These are phyloP conservation scores for Parasitella parasitica DNA, from an alignment of 371 early-diverging fungal genomes.

Conservation along the genomic window DNA sequence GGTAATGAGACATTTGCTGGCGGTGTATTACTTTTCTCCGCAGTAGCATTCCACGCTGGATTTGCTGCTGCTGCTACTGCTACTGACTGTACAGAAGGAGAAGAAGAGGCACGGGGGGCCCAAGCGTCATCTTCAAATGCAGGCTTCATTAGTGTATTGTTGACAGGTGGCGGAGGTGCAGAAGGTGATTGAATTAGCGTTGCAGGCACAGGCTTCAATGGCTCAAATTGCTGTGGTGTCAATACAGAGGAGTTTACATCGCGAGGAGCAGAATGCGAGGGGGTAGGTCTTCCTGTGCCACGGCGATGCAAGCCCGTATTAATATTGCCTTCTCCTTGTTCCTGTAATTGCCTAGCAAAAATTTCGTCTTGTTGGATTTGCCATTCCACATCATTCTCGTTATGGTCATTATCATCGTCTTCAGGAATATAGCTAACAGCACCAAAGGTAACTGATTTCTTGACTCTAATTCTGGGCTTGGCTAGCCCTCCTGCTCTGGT, in stretches of 20 bases:
- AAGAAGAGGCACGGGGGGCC: slow-evolving; percentile 44
- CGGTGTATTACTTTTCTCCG: not conserved
- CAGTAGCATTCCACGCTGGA: not conserved
- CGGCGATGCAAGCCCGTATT: slow-evolving; percentile 32
- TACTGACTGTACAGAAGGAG: slow-evolving; percentile 13
- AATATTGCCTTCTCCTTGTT: slow-evolving; percentile 27
- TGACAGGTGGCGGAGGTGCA: not conserved
- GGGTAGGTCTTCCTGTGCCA: slow-evolving; percentile 48
- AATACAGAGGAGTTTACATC: slow-evolving; percentile 28
- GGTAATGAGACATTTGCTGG: not conserved
- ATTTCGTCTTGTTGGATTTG: slow-evolving; percentile 70
- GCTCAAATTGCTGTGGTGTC: slow-evolving; percentile 16
- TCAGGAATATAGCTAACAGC: slow-evolving; percentile 43
- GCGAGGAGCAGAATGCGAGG: slow-evolving; percentile 39
- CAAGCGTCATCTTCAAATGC: slow-evolving; percentile 62
- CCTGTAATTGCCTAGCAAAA: slow-evolving; percentile 73
- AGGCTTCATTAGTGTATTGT: not conserved
- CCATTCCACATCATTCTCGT: slow-evolving; percentile 21
- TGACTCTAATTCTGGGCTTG: slow-evolving; percentile 26
- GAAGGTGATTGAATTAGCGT: slow-evolving; percentile 17
- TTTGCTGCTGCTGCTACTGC: too few relatives aligned
- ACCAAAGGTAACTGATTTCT: slow-evolving; percentile 48
- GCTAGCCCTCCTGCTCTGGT: not conserved
- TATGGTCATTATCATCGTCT: slow-evolving; percentile 21
- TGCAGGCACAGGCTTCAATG: slow-evolving; percentile 34